Evolutionary conservation across 75 land plant genomes (phyloP).

Genomic region (Chamaecyparis obtusa): DNA sequence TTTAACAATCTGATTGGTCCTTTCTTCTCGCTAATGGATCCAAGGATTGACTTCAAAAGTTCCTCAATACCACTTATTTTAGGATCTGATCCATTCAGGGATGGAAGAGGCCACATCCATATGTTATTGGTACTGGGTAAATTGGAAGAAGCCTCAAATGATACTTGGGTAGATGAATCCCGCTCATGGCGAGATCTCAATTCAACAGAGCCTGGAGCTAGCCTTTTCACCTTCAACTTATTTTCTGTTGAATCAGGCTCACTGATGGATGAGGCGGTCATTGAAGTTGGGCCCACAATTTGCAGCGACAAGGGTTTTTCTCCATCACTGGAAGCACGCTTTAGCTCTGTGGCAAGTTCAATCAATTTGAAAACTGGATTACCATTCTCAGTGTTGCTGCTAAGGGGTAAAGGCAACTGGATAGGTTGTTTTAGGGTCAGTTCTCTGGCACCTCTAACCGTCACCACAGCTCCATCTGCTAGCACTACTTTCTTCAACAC

Average conservation of each 20-base stretch:
- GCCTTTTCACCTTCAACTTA: conserved; percentile 84
- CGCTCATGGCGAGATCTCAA: conserved; percentile 25
- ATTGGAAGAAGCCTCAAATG: not conserved
- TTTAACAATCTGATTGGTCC: conserved; percentile 76
- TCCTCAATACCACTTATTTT: conserved; percentile 74
- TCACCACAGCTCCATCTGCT: conserved; percentile 87
- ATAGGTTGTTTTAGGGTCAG: conserved; percentile 78
- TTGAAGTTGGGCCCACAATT: conserved; percentile 87
- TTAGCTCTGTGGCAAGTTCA: conserved; percentile 66
- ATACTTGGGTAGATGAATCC: not conserved
- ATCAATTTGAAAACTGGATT: conserved; percentile 67
- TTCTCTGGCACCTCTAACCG: conserved; percentile 86
- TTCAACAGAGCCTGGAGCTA: conserved; percentile 95
- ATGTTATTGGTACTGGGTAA: not conserved
- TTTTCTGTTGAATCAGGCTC: conserved; percentile 26
- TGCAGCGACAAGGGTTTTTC: conserved; percentile 76
- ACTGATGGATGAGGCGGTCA: conserved; percentile 44
- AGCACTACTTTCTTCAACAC: conserved; percentile 76
- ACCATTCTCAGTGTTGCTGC: conserved; percentile 27
- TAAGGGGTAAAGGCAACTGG: conserved; percentile 77
- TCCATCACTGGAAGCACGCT: conserved; percentile 45
- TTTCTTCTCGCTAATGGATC: conserved; percentile 53
- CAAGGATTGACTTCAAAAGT: conserved; percentile 46
- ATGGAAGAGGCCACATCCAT: conserved; percentile 78
- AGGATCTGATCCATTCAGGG: conserved; percentile 67